Percentiles rank a stretch among this genome's conserved stretches.
Evolutionary conservation across 441 rosid genomes (phyloP).

Genomic region (Populus trichocarpa): DNA sequence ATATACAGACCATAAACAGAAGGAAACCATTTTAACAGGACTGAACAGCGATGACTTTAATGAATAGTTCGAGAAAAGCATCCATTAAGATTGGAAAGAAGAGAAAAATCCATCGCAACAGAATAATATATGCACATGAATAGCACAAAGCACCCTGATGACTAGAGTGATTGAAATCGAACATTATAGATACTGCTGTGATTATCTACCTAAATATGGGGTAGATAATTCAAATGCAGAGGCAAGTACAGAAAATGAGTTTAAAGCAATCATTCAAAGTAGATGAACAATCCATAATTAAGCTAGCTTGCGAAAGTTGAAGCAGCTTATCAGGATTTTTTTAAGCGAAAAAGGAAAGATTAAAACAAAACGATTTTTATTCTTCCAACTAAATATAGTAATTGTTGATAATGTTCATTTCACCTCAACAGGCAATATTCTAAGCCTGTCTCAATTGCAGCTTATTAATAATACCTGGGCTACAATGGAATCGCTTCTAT

Average conservation of each 20-base stretch:
- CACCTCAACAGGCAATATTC: background rate
- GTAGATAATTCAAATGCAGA: background rate
- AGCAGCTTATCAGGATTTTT: background rate
- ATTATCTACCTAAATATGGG: background rate
- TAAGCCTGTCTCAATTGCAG: background rate
- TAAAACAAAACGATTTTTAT: background rate
- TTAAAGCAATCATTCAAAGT: background rate
- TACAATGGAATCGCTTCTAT: conserved; percentile 48
- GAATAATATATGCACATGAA: background rate
- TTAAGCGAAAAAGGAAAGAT: background rate
- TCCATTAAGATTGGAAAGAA: background rate
- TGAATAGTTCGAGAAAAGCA: background rate
- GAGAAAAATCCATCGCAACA: background rate
- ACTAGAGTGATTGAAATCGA: background rate
- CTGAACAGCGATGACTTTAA: background rate
- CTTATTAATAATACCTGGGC: conserved; percentile 54
- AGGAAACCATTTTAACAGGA: background rate
- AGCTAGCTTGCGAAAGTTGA: background rate
- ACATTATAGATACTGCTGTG: background rate
- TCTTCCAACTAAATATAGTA: background rate
- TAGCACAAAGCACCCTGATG: background rate
- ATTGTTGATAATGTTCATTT: background rate
- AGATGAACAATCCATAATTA: background rate
- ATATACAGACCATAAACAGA: background rate
- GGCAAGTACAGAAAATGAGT: background rate